These are phyloP conservation scores for Globisporangium carolinianum DNA, from an alignment of 352 stramenopile species.

Conservation along the genomic window DNA sequence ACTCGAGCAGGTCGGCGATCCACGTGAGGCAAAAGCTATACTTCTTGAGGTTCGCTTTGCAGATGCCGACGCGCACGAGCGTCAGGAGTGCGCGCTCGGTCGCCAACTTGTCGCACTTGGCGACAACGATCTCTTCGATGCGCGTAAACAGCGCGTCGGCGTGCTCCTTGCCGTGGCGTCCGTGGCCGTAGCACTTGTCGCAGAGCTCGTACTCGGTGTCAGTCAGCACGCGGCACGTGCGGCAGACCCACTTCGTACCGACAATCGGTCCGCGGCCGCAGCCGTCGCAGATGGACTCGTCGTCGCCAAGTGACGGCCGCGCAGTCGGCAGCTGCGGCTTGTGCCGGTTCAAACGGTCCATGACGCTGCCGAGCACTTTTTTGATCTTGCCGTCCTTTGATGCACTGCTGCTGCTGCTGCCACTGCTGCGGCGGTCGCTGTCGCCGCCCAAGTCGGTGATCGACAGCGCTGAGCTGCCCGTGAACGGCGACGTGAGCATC, in stretches of 20 bases:
- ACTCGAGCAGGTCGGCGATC: conserved; percentile 67
- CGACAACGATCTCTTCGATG: conserved; percentile 57
- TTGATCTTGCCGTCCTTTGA: conserved; percentile 67
- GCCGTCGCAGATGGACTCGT: conserved; percentile 57
- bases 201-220: conserved; percentile 54
- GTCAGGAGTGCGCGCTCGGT: conserved; percentile 47
- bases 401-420: conserved; percentile 1
- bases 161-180: conserved; percentile 61
- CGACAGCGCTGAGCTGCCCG: background rate
- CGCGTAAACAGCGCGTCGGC: conserved; percentile 54
- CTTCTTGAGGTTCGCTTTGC: conserved; percentile 78
- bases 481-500: conserved; percentile 10
- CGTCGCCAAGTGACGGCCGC: conserved; percentile 23
- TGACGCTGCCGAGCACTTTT: conserved; percentile 70
- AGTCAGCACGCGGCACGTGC: conserved; percentile 42
- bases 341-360: conserved; percentile 61
- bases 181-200: conserved; percentile 73
- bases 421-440: conserved; percentile 23
- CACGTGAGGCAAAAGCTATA: conserved; percentile 78
- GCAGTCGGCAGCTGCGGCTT: conserved; percentile 37
- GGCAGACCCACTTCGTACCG: conserved; percentile 59
- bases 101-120: conserved; percentile 44
- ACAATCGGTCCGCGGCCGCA: conserved; percentile 47
- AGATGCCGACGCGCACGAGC: conserved; percentile 64
- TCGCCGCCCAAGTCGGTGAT: conserved; percentile 10